Conservation (phyloP, 345 rosid genomes). For the Ailanthus altissimus region DNA sequence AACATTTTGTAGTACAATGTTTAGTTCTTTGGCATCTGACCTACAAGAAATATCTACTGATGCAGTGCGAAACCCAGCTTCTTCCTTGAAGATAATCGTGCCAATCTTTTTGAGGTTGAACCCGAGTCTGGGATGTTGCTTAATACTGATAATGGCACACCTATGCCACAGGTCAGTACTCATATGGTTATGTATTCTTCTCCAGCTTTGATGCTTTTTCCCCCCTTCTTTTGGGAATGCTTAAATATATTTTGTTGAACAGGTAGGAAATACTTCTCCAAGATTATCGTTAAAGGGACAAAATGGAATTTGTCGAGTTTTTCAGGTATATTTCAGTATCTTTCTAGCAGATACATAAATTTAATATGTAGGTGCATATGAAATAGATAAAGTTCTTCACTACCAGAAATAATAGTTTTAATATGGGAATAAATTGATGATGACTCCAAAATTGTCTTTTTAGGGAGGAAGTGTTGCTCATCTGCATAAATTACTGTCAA, state of each 20-base stretch:
- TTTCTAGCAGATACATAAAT: neutral
- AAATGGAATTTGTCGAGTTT: constrained; percentile 55
- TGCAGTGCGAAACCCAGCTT: constrained; percentile 95
- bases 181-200: neutral
- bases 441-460: constrained; percentile 25
- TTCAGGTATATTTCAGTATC: constrained; percentile 52
- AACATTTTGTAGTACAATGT: neutral
- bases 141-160: constrained; percentile 94
- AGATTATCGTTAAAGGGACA: constrained; percentile 37
- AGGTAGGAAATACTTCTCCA: constrained; percentile 71
- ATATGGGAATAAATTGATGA: constrained; percentile 8
- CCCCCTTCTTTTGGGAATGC: neutral
- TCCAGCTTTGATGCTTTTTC: neutral
- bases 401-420: neutral
- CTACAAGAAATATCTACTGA: constrained; percentile 3
- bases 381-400: neutral
- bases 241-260: constrained; percentile 12
- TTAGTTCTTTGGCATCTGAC: constrained; percentile 25
- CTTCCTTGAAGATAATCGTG: constrained; percentile 86
- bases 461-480: constrained; percentile 96
- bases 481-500: constrained; percentile 91
- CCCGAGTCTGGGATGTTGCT: constrained; percentile 79
- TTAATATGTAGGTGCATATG: neutral
- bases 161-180: constrained; percentile 79
- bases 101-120: constrained; percentile 92